phyloP scores from a whole-genome alignment of 768 basidiomycete species.

The Kwoniella newhampshirensis region DNA sequence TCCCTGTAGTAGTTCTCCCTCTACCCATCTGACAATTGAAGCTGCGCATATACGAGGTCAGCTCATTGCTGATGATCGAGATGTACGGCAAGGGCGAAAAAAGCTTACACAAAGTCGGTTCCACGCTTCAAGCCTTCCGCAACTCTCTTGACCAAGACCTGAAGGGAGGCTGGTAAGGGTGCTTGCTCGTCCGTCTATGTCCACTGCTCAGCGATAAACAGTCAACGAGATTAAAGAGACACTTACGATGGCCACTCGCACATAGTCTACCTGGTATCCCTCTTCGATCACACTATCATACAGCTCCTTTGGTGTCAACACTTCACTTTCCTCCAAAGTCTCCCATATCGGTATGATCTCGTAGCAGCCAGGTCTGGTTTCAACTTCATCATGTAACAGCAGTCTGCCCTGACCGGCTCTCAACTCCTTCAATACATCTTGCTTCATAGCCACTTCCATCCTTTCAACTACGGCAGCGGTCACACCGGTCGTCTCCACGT shows the following conservation, averaged over 20 bases:
- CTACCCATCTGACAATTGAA: conserved; percentile 96
- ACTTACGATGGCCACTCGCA: conserved; percentile 83
- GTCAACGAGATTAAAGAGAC: neutral
- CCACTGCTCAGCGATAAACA: conserved; percentile 9
- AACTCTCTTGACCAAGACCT: conserved; percentile 73
- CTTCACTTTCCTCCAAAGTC: conserved; percentile 60
- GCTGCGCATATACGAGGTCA: conserved; percentile 24
- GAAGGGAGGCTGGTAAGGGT: conserved; percentile 82
- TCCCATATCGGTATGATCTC: conserved; percentile 95
- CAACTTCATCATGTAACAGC: conserved; percentile 91
- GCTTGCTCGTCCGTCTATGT: conserved; percentile 96
- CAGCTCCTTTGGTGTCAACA: conserved; percentile 53
- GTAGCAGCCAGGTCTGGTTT: conserved; percentile 85
- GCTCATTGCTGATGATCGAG: conserved; percentile 4
- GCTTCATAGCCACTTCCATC: conserved; percentile 86
- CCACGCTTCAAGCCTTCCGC: conserved; percentile 58
- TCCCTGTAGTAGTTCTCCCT: conserved; percentile 84
- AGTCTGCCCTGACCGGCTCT: conserved; percentile 68
- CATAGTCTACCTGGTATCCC: conserved; percentile 70
- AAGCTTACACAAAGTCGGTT: conserved; percentile 57
- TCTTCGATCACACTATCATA: conserved; percentile 50
- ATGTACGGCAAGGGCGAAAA: neutral
- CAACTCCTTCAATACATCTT: conserved; percentile 82
- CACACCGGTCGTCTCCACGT: conserved; percentile 96
- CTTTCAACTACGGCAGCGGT: conserved; percentile 83